Evolutionary conservation across 108 stramenopile species (phyloP).

Genomic region (Cyclotella sp.): DNA sequence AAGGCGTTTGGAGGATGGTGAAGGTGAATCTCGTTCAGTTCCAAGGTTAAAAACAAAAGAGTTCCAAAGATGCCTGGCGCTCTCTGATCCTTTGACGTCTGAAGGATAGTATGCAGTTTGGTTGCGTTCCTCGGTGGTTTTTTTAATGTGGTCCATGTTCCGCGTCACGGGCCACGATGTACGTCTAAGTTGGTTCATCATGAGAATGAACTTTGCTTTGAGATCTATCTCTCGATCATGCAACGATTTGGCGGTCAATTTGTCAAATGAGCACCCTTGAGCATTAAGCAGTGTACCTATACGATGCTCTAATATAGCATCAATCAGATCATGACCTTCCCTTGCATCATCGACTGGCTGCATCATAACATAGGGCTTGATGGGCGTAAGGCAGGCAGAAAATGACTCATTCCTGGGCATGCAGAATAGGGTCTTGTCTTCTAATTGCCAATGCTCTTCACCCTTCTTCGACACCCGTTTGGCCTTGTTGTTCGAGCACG

Average conservation of each 20-base stretch:
- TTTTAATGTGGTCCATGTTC: slow-evolving; percentile 36
- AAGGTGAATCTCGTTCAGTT: neutral
- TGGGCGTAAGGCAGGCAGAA: slow-evolving; percentile 5
- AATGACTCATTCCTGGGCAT: slow-evolving; percentile 45
- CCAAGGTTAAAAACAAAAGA: slow-evolving; percentile 27
- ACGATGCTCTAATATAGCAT: slow-evolving; percentile 25
- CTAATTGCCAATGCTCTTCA: slow-evolving; percentile 34
- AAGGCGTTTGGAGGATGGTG: slow-evolving; percentile 11
- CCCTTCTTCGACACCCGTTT: slow-evolving; percentile 34
- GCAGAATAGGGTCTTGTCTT: slow-evolving; percentile 37
- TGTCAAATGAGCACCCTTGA: slow-evolving; percentile 6
- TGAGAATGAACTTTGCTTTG: neutral
- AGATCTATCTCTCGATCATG: neutral
- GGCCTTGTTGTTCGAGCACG: slow-evolving; percentile 39
- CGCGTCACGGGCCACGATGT: slow-evolving; percentile 33
- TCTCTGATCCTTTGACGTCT: neutral
- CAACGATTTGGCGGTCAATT: slow-evolving; percentile 20
- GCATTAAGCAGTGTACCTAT: slow-evolving; percentile 14
- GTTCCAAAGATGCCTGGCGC: slow-evolving; percentile 13
- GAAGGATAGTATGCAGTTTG: slow-evolving; percentile 27
- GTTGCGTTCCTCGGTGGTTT: slow-evolving; percentile 26
- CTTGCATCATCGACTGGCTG: slow-evolving; percentile 22
- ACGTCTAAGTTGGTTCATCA: slow-evolving; percentile 23
- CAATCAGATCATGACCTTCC: slow-evolving; percentile 35
- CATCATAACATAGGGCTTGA: slow-evolving; percentile 40